phyloP scores from a whole-genome alignment of 371 early-diverging fungal genomes.

The Syncephalastrum monosporum region DNA sequence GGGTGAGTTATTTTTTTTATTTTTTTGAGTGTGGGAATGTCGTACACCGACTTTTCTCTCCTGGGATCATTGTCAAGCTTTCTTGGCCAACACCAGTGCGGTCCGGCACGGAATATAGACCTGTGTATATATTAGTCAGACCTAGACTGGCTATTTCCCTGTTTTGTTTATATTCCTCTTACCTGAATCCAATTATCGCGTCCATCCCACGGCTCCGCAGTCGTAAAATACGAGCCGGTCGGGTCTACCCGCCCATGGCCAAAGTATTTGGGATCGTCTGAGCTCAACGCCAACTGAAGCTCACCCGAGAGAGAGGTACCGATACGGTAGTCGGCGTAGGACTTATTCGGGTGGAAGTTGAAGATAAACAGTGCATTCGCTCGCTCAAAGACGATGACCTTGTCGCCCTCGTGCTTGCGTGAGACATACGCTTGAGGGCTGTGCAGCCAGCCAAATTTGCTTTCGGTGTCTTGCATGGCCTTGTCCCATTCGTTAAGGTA shows the following conservation, averaged over 20 bases:
- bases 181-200: conserved; percentile 75
- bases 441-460: conserved; percentile 68
- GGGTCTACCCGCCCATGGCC: conserved; percentile 83
- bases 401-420: conserved; percentile 91
- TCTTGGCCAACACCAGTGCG: conserved; percentile 57
- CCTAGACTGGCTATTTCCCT: not conserved
- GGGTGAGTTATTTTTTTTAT: no score
- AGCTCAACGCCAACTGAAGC: conserved; percentile 75
- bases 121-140: not conserved
- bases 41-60: not conserved
- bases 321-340: conserved; percentile 84
- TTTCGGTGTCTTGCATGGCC: conserved; percentile 80
- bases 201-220: conserved; percentile 65
- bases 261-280: conserved; percentile 74
- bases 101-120: conserved; percentile 70
- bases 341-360: conserved; percentile 91
- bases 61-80: no score
- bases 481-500: conserved; percentile 88
- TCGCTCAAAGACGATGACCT: conserved; percentile 91
- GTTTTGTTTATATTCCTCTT: conserved; percentile 1
- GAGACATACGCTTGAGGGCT: conserved; percentile 76
- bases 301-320: conserved; percentile 71
- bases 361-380: conserved; percentile 85
- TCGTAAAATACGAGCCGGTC: conserved; percentile 62
- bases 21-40: not conserved